Conservation (phyloP, 805 yeast species). For the Candida oleophila region DNA sequence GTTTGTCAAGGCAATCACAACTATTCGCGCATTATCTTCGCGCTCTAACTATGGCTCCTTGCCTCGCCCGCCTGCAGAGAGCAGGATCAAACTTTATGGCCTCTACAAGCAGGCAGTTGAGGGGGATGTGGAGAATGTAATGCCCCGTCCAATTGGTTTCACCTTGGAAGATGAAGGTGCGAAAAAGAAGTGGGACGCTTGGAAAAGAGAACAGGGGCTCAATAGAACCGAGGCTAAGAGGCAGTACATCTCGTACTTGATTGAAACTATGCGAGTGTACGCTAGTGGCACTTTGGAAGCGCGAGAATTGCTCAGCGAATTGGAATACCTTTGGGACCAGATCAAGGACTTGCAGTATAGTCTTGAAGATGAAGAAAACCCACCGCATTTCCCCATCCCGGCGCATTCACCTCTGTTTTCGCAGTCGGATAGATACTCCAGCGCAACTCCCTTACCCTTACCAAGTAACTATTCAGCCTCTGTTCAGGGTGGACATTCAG, state of each 20-base stretch:
- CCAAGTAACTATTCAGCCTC: constrained; percentile 26
- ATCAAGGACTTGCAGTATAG: constrained; percentile 47
- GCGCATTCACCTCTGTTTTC: constrained; percentile 34
- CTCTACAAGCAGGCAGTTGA: constrained; percentile 87
- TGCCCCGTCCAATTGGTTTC: constrained; percentile 63
- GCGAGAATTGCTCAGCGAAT: constrained; percentile 60
- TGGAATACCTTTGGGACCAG: constrained; percentile 76
- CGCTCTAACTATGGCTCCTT: constrained; percentile 59
- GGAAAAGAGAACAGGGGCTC: constrained; percentile 75
- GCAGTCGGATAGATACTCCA: constrained; percentile 36
- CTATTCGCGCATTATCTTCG: constrained; percentile 70
- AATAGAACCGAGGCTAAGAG: constrained; percentile 71
- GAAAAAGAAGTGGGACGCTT: constrained; percentile 79
- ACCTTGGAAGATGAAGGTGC: constrained; percentile 65
- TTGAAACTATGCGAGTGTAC: constrained; percentile 70
- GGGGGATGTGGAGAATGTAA: constrained; percentile 71
- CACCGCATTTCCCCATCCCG: constrained; percentile 22
- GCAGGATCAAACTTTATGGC: constrained; percentile 70
- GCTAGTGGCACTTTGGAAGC: constrained; percentile 70
- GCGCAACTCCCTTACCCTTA: constrained; percentile 35
- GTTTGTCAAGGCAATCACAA: constrained; percentile 78
- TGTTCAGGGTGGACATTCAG: neutral
- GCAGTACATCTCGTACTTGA: constrained; percentile 61
- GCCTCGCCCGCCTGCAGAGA: constrained; percentile 76
- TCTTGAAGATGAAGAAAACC: constrained; percentile 30